Percentiles rank a stretch among this genome's conserved stretches.
Conservation (phyloP, 306 rosid species). For the Cucurbita ficifolia region DNA sequence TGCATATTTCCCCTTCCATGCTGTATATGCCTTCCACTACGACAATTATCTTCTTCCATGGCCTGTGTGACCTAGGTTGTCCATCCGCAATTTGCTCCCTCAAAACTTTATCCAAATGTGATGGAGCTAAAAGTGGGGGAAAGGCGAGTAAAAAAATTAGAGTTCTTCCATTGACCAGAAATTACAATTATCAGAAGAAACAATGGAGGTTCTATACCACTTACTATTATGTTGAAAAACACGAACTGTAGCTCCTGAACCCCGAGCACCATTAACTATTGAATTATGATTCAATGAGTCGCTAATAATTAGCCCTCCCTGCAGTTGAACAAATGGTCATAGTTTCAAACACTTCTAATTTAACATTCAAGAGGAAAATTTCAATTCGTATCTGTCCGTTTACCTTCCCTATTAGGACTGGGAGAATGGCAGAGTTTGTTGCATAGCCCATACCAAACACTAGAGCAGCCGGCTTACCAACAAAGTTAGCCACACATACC, state of each 20-base stretch:
- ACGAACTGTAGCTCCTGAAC: conserved; percentile 83
- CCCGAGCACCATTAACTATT: conserved; percentile 84
- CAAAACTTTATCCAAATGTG: conserved; percentile 72
- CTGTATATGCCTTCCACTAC: conserved; percentile 91
- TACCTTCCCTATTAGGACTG: conserved; percentile 69
- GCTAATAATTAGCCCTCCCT: conserved; percentile 84
- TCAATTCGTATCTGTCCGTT: background rate
- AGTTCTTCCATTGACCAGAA: background rate
- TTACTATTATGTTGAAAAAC: conserved; percentile 75
- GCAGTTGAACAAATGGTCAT: background rate
- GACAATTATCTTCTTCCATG: conserved; percentile 86
- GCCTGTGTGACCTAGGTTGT: conserved; percentile 85
- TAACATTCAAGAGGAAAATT: background rate
- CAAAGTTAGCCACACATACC: conserved; percentile 51
- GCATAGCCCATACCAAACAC: conserved; percentile 92
- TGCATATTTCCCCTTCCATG: conserved; percentile 95
- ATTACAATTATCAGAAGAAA: background rate
- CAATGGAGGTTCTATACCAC: conserved; percentile 2
- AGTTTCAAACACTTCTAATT: background rate
- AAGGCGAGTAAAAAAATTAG: background rate
- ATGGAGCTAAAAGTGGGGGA: conserved; percentile 34
- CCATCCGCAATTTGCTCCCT: conserved; percentile 91
- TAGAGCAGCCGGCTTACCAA: conserved; percentile 62
- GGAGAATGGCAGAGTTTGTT: conserved; percentile 82
- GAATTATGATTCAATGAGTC: conserved; percentile 90